These are phyloP conservation scores for Rhizopus arrhizus DNA, from an alignment of 371 early-diverging fungal genomes.

Conservation along the genomic window DNA sequence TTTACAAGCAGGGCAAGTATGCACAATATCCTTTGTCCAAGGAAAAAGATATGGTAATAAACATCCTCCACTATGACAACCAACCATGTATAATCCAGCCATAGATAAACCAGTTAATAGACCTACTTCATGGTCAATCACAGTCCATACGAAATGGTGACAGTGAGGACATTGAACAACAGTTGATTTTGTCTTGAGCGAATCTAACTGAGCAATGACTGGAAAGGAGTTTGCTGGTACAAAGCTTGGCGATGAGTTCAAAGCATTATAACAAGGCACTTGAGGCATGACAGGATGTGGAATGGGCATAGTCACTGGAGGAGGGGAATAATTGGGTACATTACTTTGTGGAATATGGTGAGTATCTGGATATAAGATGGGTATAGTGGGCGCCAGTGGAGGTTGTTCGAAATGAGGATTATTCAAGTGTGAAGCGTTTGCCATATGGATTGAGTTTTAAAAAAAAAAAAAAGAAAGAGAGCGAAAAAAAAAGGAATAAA, in stretches of 20 bases:
- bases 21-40: constrained; percentile 22
- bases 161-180: constrained; percentile 26
- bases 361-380: not conserved
- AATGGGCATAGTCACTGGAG: not conserved
- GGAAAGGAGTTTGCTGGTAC: not conserved
- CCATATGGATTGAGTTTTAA: no score
- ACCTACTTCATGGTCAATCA: constrained; percentile 19
- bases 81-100: constrained; percentile 16
- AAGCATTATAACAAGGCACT: constrained; percentile 1
- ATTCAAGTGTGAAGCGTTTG: no score
- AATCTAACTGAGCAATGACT: not conserved
- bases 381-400: not conserved
- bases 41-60: constrained; percentile 25
- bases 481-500: no score
- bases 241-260: not conserved
- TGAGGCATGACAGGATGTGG: not conserved
- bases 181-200: constrained; percentile 13
- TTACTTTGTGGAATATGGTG: not conserved
- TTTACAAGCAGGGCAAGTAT: constrained; percentile 24
- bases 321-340: not conserved
- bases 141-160: constrained; percentile 16
- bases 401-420: constrained; percentile 1
- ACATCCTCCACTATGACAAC: constrained; percentile 16
- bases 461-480: no score
- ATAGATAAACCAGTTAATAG: constrained; percentile 23